Conservation (phyloP, 148 eudicot genomes). For the Heliamphora exappendiculata region DNA sequence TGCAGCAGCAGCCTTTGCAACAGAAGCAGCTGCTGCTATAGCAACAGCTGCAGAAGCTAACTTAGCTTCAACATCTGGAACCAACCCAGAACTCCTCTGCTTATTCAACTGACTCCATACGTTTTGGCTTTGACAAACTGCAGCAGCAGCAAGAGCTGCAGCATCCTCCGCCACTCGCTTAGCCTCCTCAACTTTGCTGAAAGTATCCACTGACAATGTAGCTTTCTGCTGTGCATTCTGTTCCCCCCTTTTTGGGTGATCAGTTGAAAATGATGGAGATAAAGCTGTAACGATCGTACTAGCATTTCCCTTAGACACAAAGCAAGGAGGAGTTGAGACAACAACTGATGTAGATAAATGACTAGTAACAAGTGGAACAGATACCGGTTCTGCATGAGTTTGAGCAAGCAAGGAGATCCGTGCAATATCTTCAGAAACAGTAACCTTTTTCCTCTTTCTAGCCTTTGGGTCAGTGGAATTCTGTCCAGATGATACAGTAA, state of each 20-base stretch:
- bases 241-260: slow-evolving; percentile 22
- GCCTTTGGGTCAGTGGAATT: slow-evolving; percentile 51
- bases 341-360: slow-evolving; percentile 38
- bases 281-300: slow-evolving; percentile 17
- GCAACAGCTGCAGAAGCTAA: slow-evolving; percentile 73
- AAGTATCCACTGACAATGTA: slow-evolving; percentile 28
- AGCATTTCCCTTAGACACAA: slow-evolving; percentile 26
- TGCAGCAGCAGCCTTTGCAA: slow-evolving; percentile 92
- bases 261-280: slow-evolving; percentile 24
- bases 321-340: slow-evolving; percentile 26
- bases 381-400: slow-evolving; percentile 24
- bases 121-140: slow-evolving; percentile 50
- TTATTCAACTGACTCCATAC: slow-evolving; percentile 65
- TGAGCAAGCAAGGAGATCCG: slow-evolving; percentile 20
- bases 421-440: slow-evolving; percentile 17
- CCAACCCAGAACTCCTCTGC: slow-evolving; percentile 44
- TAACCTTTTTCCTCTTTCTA: slow-evolving; percentile 67
- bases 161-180: slow-evolving; percentile 70
- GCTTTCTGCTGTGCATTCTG: slow-evolving; percentile 26
- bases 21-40: slow-evolving; percentile 78
- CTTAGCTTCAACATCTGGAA: slow-evolving; percentile 56
- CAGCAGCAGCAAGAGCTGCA: slow-evolving; percentile 55
- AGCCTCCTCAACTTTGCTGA: slow-evolving; percentile 57
- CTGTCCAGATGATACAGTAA: slow-evolving; percentile 25
- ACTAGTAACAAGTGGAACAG: slow-evolving; percentile 21